Conservation (phyloP, 1,284 basidiomycete species). For the Kwoniella shivajii region DNA sequence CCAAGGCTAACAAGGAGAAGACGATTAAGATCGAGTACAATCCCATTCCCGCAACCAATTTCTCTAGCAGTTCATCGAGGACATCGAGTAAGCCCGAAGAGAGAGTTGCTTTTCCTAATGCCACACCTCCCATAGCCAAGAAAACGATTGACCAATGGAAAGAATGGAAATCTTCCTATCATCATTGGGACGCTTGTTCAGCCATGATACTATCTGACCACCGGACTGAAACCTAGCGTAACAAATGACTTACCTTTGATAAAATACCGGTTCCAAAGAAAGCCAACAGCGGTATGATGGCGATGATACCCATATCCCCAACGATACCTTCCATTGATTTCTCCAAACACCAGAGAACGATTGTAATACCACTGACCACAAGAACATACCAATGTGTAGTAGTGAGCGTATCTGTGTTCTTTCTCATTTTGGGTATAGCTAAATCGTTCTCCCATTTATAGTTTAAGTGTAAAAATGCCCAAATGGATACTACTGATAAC, state of each 20-base stretch:
- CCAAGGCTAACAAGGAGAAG: constrained; percentile 81
- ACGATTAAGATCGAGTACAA: constrained; percentile 83
- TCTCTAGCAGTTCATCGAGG: constrained; percentile 71
- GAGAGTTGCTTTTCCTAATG: constrained; percentile 89
- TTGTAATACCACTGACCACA: constrained; percentile 81
- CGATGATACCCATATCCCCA: constrained; percentile 98
- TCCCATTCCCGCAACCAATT: constrained; percentile 68
- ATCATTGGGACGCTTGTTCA: background rate
- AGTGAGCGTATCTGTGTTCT: constrained; percentile 77
- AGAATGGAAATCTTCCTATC: constrained; percentile 88
- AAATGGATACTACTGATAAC: constrained; percentile 83
- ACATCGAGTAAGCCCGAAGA: constrained; percentile 83
- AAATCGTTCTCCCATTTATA: constrained; percentile 85
- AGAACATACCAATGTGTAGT: constrained; percentile 89
- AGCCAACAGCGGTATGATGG: constrained; percentile 86
- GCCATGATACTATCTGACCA: too few species aligned
- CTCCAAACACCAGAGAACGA: constrained; percentile 87
- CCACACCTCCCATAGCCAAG: constrained; percentile 98
- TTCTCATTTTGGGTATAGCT: constrained; percentile 77
- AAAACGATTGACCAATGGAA: constrained; percentile 92
- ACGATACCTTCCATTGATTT: constrained; percentile 75
- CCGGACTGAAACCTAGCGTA: too few species aligned
- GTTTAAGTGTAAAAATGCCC: constrained; percentile 81
- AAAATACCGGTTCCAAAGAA: constrained; percentile 95
- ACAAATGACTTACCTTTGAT: constrained; percentile 76